Percentiles rank a stretch among this genome's conserved stretches.
phyloP scores from a whole-genome alignment of 2,329 filamentous ascomycete species.

The Phaeosphaeriaceae sp. region DNA sequence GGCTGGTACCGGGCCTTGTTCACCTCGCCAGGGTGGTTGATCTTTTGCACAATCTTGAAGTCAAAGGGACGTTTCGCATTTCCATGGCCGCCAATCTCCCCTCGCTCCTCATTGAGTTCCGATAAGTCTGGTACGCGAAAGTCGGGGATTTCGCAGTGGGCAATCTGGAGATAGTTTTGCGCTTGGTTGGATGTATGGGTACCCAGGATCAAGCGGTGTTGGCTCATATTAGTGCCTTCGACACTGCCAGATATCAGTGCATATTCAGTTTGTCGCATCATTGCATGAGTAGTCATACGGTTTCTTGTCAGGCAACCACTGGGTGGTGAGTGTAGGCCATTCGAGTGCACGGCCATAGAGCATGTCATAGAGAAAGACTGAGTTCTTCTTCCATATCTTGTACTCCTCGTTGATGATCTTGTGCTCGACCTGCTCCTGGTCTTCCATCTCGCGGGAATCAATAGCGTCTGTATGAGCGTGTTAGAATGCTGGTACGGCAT shows the following conservation, averaged over 20 bases:
- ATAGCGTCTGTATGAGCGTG: constrained; percentile 47
- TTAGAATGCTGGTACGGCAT: constrained; percentile 2
- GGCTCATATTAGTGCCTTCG: constrained; percentile 83
- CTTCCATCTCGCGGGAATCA: constrained; percentile 61
- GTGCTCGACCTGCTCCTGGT: constrained; percentile 75
- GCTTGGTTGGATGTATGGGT: constrained; percentile 90
- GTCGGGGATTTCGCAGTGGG: constrained; percentile 91
- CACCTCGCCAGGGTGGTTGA: constrained; percentile 94
- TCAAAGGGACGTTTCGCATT: constrained; percentile 78
- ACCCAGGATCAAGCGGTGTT: constrained; percentile 88
- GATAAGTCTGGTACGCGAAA: constrained; percentile 72
- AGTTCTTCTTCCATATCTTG: constrained; percentile 99
- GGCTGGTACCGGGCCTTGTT: constrained; percentile 99
- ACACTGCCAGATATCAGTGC: constrained; percentile 50
- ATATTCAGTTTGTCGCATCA: not conserved
- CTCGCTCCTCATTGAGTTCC: constrained; percentile 89
- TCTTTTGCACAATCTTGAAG: constrained; percentile 92
- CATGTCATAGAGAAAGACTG: constrained; percentile 97
- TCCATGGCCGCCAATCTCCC: constrained; percentile 93
- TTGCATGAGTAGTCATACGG: constrained; percentile 19
- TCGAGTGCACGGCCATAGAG: constrained; percentile 92
- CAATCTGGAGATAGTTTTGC: constrained; percentile 92
- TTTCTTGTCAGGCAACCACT: constrained; percentile 88
- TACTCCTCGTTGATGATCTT: constrained; percentile 98
- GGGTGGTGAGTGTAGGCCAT: constrained; percentile 95